A percentile compares a stretch with the other conserved stretches of the same genome.
phyloP scores from a whole-genome alignment of 2,329 filamentous ascomycete species.

The Penicillium psychrosexuale region DNA sequence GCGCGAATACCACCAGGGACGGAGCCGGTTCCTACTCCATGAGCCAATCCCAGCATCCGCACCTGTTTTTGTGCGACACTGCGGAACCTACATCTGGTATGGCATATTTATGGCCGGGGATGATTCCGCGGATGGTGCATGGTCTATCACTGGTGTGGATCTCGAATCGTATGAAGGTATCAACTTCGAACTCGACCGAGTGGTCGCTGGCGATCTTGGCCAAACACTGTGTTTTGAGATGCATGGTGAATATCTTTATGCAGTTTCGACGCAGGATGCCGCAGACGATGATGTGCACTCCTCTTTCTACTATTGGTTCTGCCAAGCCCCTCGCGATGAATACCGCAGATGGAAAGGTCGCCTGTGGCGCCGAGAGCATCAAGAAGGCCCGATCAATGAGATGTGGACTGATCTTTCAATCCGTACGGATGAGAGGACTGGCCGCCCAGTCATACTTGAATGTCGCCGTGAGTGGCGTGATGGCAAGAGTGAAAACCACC shows the following conservation, averaged over 20 bases:
- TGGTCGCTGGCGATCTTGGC: constrained; percentile 53
- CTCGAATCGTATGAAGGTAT: constrained; percentile 45
- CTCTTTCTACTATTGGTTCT: constrained; percentile 66
- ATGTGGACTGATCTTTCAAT: constrained; percentile 68
- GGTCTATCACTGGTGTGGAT: constrained; percentile 58
- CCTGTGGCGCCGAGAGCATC: constrained; percentile 65
- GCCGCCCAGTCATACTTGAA: constrained; percentile 62
- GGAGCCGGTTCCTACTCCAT: constrained; percentile 43
- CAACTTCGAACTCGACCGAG: constrained; percentile 10
- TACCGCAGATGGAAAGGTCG: constrained; percentile 43
- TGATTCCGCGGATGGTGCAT: constrained; percentile 53
- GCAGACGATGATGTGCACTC: constrained; percentile 63
- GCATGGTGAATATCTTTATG: constrained; percentile 64
- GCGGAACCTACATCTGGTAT: constrained; percentile 59
- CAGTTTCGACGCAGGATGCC: constrained; percentile 62
- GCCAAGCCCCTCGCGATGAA: constrained; percentile 54
- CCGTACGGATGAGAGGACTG: constrained; percentile 57
- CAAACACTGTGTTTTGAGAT: constrained; percentile 70
- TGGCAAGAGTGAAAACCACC: constrained; percentile 56
- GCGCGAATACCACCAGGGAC: constrained; percentile 12
- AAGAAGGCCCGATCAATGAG: constrained; percentile 70
- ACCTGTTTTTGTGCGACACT: constrained; percentile 67
- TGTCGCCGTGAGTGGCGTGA: constrained; percentile 65
- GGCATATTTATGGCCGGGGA: constrained; percentile 60
- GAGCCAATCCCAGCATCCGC: constrained; percentile 46